phyloP scores from a whole-genome alignment of 1,284 basidiomycete species.

The Fomitiporia mediterranea region DNA sequence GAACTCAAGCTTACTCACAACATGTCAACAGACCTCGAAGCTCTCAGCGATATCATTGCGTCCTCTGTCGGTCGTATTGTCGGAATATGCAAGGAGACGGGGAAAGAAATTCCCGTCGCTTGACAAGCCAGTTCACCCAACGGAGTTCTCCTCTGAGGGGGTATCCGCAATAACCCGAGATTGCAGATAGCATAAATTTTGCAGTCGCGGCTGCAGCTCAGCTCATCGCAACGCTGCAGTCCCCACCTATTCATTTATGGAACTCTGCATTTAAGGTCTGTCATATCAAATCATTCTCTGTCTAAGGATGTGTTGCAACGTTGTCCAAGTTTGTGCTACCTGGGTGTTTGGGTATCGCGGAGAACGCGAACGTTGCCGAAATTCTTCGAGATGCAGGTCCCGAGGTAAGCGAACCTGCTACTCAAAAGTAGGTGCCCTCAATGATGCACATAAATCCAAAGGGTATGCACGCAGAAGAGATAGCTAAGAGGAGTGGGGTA shows the following conservation, averaged over 20 bases:
- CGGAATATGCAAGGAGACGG: constrained; percentile 9
- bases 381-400: constrained; percentile 34
- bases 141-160: constrained; percentile 14
- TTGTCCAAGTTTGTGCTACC: constrained; percentile 15
- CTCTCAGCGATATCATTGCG: constrained; percentile 14
- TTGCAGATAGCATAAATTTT: constrained; percentile 30
- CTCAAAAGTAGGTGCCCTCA: neutral
- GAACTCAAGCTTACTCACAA: too few relatives aligned
- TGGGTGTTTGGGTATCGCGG: constrained; percentile 27
- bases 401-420: constrained; percentile 25
- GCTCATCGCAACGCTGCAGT: constrained; percentile 32
- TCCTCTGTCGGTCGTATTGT: constrained; percentile 6
- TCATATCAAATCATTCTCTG: neutral
- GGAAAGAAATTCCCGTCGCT: constrained; percentile 9
- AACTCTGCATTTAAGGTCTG: constrained; percentile 12
- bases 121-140: constrained; percentile 3
- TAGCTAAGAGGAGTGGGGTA: constrained; percentile 23
- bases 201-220: constrained; percentile 37
- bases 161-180: constrained; percentile 24
- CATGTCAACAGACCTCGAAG: constrained; percentile 10
- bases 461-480: constrained; percentile 28
- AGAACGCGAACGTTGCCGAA: constrained; percentile 33
- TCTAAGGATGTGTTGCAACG: neutral
- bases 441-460: constrained; percentile 4
- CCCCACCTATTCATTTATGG: constrained; percentile 25